A percentile compares a stretch with the other conserved stretches of the same genome.
These are phyloP conservation scores for Leptoxyphium fumago DNA, from an alignment of 2,329 filamentous ascomycete genomes.

Conservation along the genomic window DNA sequence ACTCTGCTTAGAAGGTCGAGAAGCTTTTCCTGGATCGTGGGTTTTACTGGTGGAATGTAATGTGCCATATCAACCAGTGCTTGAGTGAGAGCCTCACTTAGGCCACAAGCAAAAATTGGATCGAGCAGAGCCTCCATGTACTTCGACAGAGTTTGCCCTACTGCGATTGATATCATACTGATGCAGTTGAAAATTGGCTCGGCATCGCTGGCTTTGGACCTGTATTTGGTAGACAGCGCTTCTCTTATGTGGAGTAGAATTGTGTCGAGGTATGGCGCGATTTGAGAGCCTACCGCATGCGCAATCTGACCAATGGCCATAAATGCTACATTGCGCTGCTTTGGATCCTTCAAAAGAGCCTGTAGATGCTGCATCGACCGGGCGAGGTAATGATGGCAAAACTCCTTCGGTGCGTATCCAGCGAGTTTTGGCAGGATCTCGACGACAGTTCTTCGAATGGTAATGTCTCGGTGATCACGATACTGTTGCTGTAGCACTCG, in stretches of 20 bases:
- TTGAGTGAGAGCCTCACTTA: conserved; percentile 86
- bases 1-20: conserved; percentile 92
- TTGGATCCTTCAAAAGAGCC: conserved; percentile 84
- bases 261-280: conserved; percentile 86
- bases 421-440: conserved; percentile 84
- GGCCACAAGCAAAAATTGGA: conserved; percentile 89
- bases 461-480: conserved; percentile 79
- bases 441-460: conserved; percentile 80
- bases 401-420: conserved; percentile 81
- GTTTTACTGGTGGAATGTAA: conserved; percentile 89
- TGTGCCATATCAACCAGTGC: conserved; percentile 97
- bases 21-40: conserved; percentile 82
- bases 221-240: conserved; percentile 67
- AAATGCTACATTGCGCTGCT: conserved; percentile 87
- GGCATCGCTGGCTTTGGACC: conserved; percentile 45
- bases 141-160: conserved; percentile 92
- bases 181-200: conserved; percentile 91
- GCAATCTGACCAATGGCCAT: conserved; percentile 92
- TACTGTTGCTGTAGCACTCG: conserved; percentile 62
- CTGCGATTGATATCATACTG: conserved; percentile 86
- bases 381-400: conserved; percentile 74
- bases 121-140: conserved; percentile 94
- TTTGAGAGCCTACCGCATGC: conserved; percentile 87
- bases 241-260: conserved; percentile 90
- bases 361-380: conserved; percentile 96